Base-by-base conservation (phyloP, 208 protist species). In the Trichomonas vaginalis region DNA sequence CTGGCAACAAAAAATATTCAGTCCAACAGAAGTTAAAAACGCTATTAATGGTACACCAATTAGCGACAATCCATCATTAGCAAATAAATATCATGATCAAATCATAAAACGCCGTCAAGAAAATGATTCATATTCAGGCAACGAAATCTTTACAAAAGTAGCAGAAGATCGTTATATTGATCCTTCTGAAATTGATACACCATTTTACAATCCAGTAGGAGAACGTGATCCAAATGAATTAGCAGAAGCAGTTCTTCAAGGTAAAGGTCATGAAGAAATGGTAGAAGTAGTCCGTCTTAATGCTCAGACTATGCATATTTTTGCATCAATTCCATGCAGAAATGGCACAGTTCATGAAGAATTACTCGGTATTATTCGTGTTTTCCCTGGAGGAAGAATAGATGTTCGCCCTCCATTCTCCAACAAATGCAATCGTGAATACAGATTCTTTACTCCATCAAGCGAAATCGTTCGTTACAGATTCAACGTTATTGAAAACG, bases 251-350 rank as follows among this genome's bases (percentile, higher is more conserved):
- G n/a, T 90, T 46, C 37, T 90, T 21, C 3, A 90, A 27, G 82
- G 82, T 4, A 48, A 46, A 48, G 82, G 82, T 17, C 23, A 46
- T 35, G 82, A 90, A 90, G 42, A 48, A 46, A 27, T 90, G 8
- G 82, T 90, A 9, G 82, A 90, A 39, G 42, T 90, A n/a, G 82
- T 90, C 48, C 82, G 23, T 45, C 0, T 37, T 3, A 48, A 27
- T 15, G 82, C 42, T n/a, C 82, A 90, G 48, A n/a, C 82, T n/a
- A 90, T 90, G 82, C 82, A 90, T 48, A 90, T 90, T 48, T 90
- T 90, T n/a, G 37, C 40, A 35, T 46, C 82, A 35, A 37, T 90
- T 45, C 10, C 37, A n/a, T 21, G 4, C 10, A 37, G 10, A 23
- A 37, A 90, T 90, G 82, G 82, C 12, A 39, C 40, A n/a, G 2